Base-by-base conservation (phyloP, 1,284 basidiomycete genomes). In the Cerrena zonata region DNA sequence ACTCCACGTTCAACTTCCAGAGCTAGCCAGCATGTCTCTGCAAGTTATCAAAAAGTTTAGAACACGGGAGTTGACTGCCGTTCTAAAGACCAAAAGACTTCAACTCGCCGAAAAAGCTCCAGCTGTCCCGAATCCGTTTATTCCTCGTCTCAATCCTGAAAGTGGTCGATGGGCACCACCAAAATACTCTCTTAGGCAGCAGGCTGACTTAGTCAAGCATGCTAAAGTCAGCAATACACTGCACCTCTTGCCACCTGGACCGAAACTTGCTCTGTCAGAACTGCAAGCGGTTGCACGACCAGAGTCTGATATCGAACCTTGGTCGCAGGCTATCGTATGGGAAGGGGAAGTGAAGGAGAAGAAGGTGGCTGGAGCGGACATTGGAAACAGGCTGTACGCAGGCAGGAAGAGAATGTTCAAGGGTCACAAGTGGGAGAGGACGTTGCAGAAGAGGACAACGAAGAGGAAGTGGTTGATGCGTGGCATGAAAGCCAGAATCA, bases 391-490 rank as follows among this genome's bases (percentile, higher is more conserved):
- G 47, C 66, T 90, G 58, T 90, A 90, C 57, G 79, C 83, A 13
- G 80, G 74, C 53, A 84, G 78, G 75, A 84, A 80, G 72, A 72
- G 77, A 56, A 89, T 90, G 87, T 90, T 91, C 78, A 91, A 90
- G 73, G 88, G 88, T 21, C 87, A 90, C 74, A 86, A 80, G 60
- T 88, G 84, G 83, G 84, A 90, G 68, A 77, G 86, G 37, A 63
- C 70, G 55, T 70, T 69, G 56, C 70, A 70, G 49, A 70, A 72
- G 59, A 70, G 69, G 56, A 62, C 68, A 48, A 67, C 66, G 59
- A 75, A 73, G 59, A 77, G 70, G 52, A 68, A 68, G 53, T 73
- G 80, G 50, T 68, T 86, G 51, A 68, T 89, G 75, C 74, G 78
- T 61, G 77, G 81, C 62, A 89, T 89, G 86, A 60, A 69, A 37